phyloP scores from a whole-genome alignment of 306 rosid species.

The Luffa acutangula region DNA sequence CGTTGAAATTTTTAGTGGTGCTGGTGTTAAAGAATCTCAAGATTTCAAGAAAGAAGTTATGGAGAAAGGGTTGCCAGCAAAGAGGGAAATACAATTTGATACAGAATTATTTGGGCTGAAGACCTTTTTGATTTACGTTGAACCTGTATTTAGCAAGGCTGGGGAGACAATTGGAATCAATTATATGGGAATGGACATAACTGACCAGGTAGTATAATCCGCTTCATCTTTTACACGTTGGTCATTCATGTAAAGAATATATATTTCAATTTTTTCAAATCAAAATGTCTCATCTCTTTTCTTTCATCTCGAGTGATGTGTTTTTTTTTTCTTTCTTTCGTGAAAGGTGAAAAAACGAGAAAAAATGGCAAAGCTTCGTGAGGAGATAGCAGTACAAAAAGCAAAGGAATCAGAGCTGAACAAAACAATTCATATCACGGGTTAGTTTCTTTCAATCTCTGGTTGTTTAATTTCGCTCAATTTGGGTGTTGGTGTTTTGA shows the following conservation, averaged over 20 bases:
- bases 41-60: slow-evolving; percentile 89
- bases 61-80: slow-evolving; percentile 76
- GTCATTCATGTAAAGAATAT: not conserved
- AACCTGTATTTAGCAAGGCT: slow-evolving; percentile 85
- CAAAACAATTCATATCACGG: slow-evolving; percentile 93
- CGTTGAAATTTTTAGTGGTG: slow-evolving; percentile 79
- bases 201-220: slow-evolving; percentile 60
- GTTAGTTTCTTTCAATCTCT: slow-evolving; percentile 20
- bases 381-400: slow-evolving; percentile 86
- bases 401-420: slow-evolving; percentile 90
- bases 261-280: not conserved
- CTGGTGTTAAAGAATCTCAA: slow-evolving; percentile 81
- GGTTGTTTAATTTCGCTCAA: slow-evolving; percentile 3
- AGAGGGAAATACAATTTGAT: slow-evolving; percentile 88
- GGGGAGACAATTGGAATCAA: slow-evolving; percentile 89
- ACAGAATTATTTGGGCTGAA: slow-evolving; percentile 74
- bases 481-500: slow-evolving; percentile 2
- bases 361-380: slow-evolving; percentile 77
- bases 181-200: slow-evolving; percentile 95
- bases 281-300: not conserved
- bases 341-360: slow-evolving; percentile 82
- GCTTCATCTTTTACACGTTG: not conserved
- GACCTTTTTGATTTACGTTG: slow-evolving; percentile 82
- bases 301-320: not conserved
- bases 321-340: slow-evolving; percentile 11